Percentiles rank a stretch among this genome's conserved stretches.
These are phyloP conservation scores for Neovahlkampfia damariscottae DNA, from an alignment of 78 protist genomes.

Conservation along the genomic window DNA sequence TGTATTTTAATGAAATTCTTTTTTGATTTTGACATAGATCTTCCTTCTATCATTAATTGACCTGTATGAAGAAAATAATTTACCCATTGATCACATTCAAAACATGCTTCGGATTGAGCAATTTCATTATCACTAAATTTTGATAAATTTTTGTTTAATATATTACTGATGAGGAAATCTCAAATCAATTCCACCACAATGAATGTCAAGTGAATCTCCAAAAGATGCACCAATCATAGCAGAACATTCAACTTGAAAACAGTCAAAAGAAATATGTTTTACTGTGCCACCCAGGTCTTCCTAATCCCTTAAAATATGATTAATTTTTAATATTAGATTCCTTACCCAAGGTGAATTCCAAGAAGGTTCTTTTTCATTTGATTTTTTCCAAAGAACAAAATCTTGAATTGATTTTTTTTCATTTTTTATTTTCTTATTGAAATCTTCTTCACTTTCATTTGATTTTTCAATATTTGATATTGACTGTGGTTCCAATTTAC, in stretches of 20 bases:
- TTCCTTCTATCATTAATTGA: slow-evolving; percentile 24
- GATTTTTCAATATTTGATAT: neutral
- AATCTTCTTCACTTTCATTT: slow-evolving; percentile 13
- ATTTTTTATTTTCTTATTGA: neutral
- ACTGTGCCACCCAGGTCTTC: slow-evolving; percentile 74
- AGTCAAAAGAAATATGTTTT: too few species aligned
- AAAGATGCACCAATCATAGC: slow-evolving; percentile 35
- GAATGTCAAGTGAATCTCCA: slow-evolving; percentile 27
- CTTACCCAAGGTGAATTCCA: slow-evolving; percentile 50
- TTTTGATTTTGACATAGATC: slow-evolving; percentile 51
- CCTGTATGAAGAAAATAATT: slow-evolving; percentile 13
- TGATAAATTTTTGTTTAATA: too few species aligned
- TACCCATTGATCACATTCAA: neutral
- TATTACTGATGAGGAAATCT: slow-evolving; percentile 72
- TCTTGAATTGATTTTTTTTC: slow-evolving; percentile 31
- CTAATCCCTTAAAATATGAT: too few species aligned
- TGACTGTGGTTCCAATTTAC: neutral
- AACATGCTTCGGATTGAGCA: slow-evolving; percentile 30
- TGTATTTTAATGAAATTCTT: slow-evolving; percentile 51
- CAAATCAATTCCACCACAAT: slow-evolving; percentile 55
- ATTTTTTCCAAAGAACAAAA: slow-evolving; percentile 62
- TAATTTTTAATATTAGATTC: too few species aligned
- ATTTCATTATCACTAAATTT: slow-evolving; percentile 62
- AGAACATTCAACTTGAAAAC: slow-evolving; percentile 61
- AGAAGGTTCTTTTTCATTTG: slow-evolving; percentile 33